Percentiles rank a stretch among this genome's conserved stretches.
phyloP scores from a whole-genome alignment of 2,329 filamentous ascomycete genomes.

The Metarhizium album region DNA sequence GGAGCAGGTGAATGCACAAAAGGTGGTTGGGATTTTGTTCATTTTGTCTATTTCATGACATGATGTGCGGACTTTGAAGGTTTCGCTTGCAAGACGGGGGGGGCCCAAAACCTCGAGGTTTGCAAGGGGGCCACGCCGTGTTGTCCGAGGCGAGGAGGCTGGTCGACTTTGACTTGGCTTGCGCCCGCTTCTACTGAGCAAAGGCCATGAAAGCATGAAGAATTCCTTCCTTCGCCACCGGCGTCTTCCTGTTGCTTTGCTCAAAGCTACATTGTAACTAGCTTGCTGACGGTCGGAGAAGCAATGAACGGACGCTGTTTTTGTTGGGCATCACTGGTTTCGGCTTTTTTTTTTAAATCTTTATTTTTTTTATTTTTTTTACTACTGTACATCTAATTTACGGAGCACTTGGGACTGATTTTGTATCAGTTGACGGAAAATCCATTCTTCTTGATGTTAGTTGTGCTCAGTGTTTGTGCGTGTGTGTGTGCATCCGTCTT shows the following conservation, averaged over 20 bases:
- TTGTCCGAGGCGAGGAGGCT: background rate
- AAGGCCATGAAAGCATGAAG: background rate
- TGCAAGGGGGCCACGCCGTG: background rate
- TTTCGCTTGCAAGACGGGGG: background rate
- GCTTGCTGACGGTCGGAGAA: background rate
- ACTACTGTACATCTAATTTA: constrained; percentile 17
- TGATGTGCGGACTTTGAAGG: background rate
- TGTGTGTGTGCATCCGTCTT: background rate
- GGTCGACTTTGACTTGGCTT: background rate
- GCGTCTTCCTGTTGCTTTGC: background rate
- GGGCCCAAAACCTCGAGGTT: background rate
- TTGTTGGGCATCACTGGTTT: constrained; percentile 1
- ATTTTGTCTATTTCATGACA: constrained; percentile 1
- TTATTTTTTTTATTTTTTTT: too few species aligned
- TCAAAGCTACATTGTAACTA: background rate
- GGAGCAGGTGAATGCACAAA: background rate
- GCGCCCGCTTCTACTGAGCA: background rate
- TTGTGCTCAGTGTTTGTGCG: background rate
- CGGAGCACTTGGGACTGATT: constrained; percentile 8
- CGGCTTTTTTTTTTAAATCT: constrained; percentile 7
- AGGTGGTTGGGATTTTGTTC: constrained; percentile 4
- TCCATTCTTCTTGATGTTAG: constrained; percentile 7
- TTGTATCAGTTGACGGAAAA: constrained; percentile 8
- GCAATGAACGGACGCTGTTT: background rate
- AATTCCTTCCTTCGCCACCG: background rate